Evolutionary conservation across 1,139 yeast species (phyloP).

Genomic region (Pneumocystis canis): DNA sequence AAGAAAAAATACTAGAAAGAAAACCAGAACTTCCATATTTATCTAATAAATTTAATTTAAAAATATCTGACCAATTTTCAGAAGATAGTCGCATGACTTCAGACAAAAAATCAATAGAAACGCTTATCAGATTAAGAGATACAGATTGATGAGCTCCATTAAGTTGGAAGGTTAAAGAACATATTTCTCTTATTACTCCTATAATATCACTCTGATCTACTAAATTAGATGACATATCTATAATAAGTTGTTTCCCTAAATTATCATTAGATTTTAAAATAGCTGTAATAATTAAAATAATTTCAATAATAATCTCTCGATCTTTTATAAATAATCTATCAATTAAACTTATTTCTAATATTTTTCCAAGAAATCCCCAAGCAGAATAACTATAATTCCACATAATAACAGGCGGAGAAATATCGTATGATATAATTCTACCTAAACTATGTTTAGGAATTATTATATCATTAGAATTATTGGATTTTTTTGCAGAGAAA

Average conservation of each 20-base stretch:
- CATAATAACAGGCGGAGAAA: background rate
- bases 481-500: background rate
- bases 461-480: background rate
- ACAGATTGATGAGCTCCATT: background rate
- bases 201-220: background rate
- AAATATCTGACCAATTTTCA: background rate
- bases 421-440: background rate
- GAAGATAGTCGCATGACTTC: background rate
- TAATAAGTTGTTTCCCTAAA: background rate
- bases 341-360: background rate
- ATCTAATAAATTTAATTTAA: background rate
- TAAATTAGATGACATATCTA: background rate
- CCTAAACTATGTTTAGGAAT: background rate
- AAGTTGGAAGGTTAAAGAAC: background rate
- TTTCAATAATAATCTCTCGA: background rate
- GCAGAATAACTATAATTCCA: background rate
- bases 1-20: background rate
- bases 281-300: background rate
- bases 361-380: background rate
- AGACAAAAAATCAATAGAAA: background rate
- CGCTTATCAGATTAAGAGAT: background rate
- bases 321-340: background rate
- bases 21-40: background rate
- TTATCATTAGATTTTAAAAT: background rate
- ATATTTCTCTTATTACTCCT: background rate